Conservation (phyloP, 495 filamentous ascomycete species). For the Daldinia decipiens region DNA sequence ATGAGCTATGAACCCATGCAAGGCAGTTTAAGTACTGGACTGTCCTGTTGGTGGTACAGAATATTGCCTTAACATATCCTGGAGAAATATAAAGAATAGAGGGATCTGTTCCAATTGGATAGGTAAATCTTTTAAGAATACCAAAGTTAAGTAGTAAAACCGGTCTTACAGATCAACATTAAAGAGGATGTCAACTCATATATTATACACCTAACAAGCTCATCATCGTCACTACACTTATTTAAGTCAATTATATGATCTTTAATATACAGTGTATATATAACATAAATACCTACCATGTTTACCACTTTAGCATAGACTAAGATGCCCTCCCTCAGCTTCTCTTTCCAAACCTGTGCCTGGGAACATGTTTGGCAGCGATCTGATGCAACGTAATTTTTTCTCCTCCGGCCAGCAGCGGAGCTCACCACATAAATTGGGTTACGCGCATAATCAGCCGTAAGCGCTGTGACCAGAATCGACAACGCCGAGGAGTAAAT, state of each 20-base stretch:
- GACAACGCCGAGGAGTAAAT: background rate
- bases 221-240: background rate
- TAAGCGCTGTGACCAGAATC: slow-evolving; percentile 1
- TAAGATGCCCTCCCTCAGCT: background rate
- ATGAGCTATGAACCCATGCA: background rate
- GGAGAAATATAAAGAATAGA: background rate
- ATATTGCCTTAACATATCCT: background rate
- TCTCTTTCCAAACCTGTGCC: background rate
- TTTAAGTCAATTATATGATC: background rate
- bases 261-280: background rate
- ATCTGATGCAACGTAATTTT: slow-evolving; percentile 5
- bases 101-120: background rate
- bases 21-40: background rate
- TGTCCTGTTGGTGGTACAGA: background rate
- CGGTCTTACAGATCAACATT: background rate
- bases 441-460: background rate
- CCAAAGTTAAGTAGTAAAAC: background rate
- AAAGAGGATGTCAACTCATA: background rate
- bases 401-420: background rate
- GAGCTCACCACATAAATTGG: background rate
- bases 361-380: background rate
- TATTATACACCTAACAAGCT: background rate
- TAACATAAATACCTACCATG: background rate
- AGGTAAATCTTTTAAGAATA: background rate
- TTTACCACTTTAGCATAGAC: background rate